A percentile compares a stretch with the other conserved stretches of the same genome.
These are phyloP conservation scores for Abelmoschus esculentus DNA, from an alignment of 345 rosid genomes.

Conservation along the genomic window DNA sequence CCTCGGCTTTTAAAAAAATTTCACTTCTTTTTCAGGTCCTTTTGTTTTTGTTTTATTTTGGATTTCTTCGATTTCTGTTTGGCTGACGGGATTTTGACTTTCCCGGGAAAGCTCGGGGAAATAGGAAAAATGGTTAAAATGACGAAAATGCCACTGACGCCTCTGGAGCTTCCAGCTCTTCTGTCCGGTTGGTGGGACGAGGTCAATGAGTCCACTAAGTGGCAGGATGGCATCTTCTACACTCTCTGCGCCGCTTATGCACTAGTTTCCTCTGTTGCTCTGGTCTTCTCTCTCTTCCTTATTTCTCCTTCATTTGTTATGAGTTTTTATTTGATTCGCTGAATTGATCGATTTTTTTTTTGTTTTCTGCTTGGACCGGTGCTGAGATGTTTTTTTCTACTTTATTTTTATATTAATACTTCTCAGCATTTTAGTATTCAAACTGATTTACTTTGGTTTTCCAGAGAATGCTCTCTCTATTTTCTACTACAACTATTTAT, in stretches of 20 bases:
- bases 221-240: conserved; percentile 96
- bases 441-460: neutral
- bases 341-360: no score
- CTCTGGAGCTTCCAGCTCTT: neutral
- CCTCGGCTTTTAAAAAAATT: neutral
- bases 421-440: neutral
- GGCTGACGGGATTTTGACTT: conserved; percentile 9
- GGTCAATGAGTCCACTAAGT: conserved; percentile 38
- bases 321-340: no score
- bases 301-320: neutral
- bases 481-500: neutral
- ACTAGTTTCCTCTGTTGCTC: conserved; percentile 53
- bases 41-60: neutral
- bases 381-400: neutral
- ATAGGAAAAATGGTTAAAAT: conserved; percentile 1
- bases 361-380: no score
- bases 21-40: no score
- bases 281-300: neutral
- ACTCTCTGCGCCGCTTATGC: conserved; percentile 89
- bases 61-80: neutral
- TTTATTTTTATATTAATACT: neutral
- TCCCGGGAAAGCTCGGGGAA: conserved; percentile 13
- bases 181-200: conserved; percentile 13
- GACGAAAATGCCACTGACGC: conserved; percentile 9
- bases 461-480: neutral